Base-by-base conservation (phyloP, 345 rosid species). In the Sisymbrium irio region DNA sequence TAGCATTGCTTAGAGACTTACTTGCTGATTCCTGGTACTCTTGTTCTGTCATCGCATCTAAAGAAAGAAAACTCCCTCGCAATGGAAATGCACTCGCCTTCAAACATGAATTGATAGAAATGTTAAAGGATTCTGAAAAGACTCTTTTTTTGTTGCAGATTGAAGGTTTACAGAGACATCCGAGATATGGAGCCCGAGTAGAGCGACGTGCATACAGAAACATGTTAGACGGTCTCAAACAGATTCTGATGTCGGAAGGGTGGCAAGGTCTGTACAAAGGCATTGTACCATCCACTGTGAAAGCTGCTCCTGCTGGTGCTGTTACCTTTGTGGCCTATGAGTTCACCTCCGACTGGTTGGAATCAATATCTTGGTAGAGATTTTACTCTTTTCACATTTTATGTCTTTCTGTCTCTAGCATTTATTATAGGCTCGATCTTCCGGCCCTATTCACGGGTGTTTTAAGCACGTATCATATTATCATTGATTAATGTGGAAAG, bases 231-330 rank as follows among this genome's bases (percentile, higher is more conserved):
- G 99, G 89, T 25, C 79, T 90, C 1, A 63, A 65, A 9, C 89
- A 81, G 73, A 95, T 95, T 63, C 15, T 83, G 51, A 73, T 62
- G 50, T 27, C 60, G 0, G 99, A 95, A 79, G 98, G 99, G 44
- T 90, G 87, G 91, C 87, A 87, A 2, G 99, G 98, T 72, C 90
- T 95, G 62, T 95, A 95, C 67, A 95, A 95, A 77, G 99, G 99
- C 59, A 86, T 95, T 37, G 71, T 92, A 27, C 99, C 98, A 12
- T 95, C 99, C 55, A 90, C 94, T 9, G 73, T 92, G 69, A 95
- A 95, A 85, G 99, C 99, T 69, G 99, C 99, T 55, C 98, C 99
- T 20, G 99, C 98, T 39, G 91, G 97, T 62, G 99, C 99, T 39
- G 96, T 95, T 36, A 95, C 99, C 45, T 95, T 95, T 62, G 91